phyloP scores from a whole-genome alignment of 768 basidiomycete species.

The Naganishia randhawae region DNA sequence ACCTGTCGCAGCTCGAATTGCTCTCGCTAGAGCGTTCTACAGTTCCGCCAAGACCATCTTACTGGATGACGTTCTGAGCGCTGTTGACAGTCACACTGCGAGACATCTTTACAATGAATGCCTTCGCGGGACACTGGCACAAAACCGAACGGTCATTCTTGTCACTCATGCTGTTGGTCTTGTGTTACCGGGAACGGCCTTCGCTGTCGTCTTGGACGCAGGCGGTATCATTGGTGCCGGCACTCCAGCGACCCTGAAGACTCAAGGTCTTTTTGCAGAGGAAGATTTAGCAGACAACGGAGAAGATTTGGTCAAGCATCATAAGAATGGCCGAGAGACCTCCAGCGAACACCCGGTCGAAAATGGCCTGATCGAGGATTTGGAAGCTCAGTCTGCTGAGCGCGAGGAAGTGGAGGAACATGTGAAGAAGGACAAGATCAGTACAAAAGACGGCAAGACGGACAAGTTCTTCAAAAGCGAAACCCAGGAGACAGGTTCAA shows the following conservation, averaged over 20 bases:
- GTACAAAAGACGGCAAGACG: conserved; percentile 27
- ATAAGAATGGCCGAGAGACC: not conserved
- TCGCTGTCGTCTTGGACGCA: conserved; percentile 43
- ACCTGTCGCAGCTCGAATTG: conserved; percentile 39
- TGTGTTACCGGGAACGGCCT: conserved; percentile 43
- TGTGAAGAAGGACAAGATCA: conserved; percentile 35
- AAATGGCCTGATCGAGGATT: conserved; percentile 32
- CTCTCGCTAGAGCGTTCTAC: conserved; percentile 46
- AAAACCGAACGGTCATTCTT: conserved; percentile 43
- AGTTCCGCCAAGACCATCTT: conserved; percentile 44
- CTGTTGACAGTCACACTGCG: conserved; percentile 49
- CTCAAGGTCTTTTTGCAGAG: conserved; percentile 36
- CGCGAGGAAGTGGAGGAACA: conserved; percentile 34
- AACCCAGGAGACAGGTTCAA: conserved; percentile 37
- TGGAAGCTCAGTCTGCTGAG: conserved; percentile 31
- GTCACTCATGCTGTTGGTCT: conserved; percentile 50
- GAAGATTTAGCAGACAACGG: conserved; percentile 33
- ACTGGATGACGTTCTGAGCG: conserved; percentile 47
- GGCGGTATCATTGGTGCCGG: conserved; percentile 41
- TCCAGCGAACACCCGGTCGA: not conserved
- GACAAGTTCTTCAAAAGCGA: conserved; percentile 43
- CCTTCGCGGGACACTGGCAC: conserved; percentile 43
- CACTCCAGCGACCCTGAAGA: conserved; percentile 36
- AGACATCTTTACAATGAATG: conserved; percentile 43
- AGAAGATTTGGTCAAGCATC: conserved; percentile 22